Evolutionary conservation across 2,329 filamentous ascomycete genomes (phyloP), one percentile per base, ranked within the genome.

Genomic region (Fusarium duplospermum): DNA sequence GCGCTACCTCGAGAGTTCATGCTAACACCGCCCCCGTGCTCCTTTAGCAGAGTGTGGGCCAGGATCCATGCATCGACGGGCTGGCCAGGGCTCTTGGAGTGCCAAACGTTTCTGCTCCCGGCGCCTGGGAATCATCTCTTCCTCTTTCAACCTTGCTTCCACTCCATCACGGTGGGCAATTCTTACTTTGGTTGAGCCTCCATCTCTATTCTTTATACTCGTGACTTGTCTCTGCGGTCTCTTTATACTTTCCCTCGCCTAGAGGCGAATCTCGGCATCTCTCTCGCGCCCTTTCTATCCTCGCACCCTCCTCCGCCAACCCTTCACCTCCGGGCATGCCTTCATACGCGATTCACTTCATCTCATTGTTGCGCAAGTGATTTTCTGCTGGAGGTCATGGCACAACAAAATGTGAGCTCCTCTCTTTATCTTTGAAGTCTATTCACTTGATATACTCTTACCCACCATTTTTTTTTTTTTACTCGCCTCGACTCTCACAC

Each of bases 21-120:
- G 70, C 71, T 82, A 82, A 80, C 79, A 73, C 75, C 79, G 80
- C 80, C 81, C 82, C 80, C 78, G 79, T 82, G 80, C 80, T 74
- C 75, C 75, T 68, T 77, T 80, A 82, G 77, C 72, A 81, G 74
- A 73, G 75, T 78, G 76, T 76, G 47, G 47, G 47, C 47, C 47
- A 54, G 47, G 47, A 54, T 54, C 47, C 47, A 78, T 76, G 75
- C 78, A 80, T 80, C 73, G 76, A 80, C 78, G 47, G 47, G 47
- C 78, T 80, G 74, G 76, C 79, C 80, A 81, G 80, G 79, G 79
- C 79, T 36, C 81, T 80, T 77, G 79, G 80, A 77, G 80, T 80
- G 75, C 80, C 78, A 81, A 81, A 81, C 81, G 80, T 82, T 83
- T 82, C 80, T 82, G 79, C 80, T 82, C 78, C 79, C 81, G 78